Conservation (phyloP, 2,329 filamentous ascomycete species). For the Ophiocordyceps robertsii region DNA sequence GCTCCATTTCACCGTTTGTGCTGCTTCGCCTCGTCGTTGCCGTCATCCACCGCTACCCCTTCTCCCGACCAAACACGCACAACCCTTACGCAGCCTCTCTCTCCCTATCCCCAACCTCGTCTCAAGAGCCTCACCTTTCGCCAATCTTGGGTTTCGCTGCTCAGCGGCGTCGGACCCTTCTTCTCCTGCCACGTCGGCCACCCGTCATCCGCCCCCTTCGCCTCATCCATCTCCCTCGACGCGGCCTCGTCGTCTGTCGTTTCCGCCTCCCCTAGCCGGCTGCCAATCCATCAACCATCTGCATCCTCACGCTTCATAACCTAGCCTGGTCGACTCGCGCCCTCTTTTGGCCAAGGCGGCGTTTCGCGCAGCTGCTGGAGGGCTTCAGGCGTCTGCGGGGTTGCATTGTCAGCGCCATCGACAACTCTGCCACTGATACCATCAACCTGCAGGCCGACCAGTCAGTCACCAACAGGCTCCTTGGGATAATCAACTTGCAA, state of each 20-base stretch:
- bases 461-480: background rate
- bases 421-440: background rate
- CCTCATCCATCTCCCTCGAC: too few relatives aligned
- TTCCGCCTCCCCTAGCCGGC: background rate
- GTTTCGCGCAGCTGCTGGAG: background rate
- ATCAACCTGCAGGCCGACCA: background rate
- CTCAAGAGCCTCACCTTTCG: background rate
- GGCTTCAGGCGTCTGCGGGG: constrained; percentile 10
- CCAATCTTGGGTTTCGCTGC: background rate
- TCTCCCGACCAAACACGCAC: background rate
- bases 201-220: too few relatives aligned
- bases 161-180: too few relatives aligned
- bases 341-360: background rate
- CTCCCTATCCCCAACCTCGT: background rate
- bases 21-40: constrained; percentile 6
- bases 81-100: background rate
- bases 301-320: background rate
- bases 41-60: constrained; percentile 1
- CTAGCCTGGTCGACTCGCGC: background rate
- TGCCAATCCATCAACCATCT: background rate
- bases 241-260: background rate
- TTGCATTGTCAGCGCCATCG: constrained; percentile 4
- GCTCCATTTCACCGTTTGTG: constrained; percentile 1
- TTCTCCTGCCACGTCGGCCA: too few relatives aligned
- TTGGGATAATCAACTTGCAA: background rate